Conservation (phyloP, 148 eudicot species). For the Hydrangea macrophylla region DNA sequence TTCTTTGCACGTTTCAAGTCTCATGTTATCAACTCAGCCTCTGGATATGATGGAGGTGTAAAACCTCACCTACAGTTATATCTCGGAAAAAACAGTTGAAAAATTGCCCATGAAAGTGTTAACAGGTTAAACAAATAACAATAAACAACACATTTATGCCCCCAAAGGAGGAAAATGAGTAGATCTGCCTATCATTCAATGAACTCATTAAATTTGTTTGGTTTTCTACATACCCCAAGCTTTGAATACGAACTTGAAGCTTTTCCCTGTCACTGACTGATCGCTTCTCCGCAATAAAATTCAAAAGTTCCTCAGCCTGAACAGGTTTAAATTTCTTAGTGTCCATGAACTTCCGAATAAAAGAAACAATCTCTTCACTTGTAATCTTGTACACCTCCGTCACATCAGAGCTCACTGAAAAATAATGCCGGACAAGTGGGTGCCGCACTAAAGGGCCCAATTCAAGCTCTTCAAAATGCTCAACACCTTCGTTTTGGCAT, state of each 20-base stretch:
- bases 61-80: no score
- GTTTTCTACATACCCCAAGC: constrained; percentile 62
- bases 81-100: no score
- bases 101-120: neutral
- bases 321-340: constrained; percentile 32
- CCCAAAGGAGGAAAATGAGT: neutral
- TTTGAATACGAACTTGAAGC: constrained; percentile 75
- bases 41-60: no score
- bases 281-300: constrained; percentile 56
- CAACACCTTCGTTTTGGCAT: constrained; percentile 70
- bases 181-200: neutral
- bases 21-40: no score
- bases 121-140: neutral
- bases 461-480: constrained; percentile 70
- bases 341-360: constrained; percentile 40
- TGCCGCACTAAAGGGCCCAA: constrained; percentile 80
- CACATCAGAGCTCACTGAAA: constrained; percentile 49
- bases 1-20: no score
- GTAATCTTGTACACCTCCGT: constrained; percentile 58
- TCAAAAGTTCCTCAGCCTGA: constrained; percentile 46
- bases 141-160: neutral
- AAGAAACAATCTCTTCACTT: constrained; percentile 49
- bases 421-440: constrained; percentile 79
- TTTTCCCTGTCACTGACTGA: constrained; percentile 45
- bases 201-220: neutral